phyloP scores from a whole-genome alignment of 2,329 filamentous ascomycete species.

The Metarhizium album region DNA sequence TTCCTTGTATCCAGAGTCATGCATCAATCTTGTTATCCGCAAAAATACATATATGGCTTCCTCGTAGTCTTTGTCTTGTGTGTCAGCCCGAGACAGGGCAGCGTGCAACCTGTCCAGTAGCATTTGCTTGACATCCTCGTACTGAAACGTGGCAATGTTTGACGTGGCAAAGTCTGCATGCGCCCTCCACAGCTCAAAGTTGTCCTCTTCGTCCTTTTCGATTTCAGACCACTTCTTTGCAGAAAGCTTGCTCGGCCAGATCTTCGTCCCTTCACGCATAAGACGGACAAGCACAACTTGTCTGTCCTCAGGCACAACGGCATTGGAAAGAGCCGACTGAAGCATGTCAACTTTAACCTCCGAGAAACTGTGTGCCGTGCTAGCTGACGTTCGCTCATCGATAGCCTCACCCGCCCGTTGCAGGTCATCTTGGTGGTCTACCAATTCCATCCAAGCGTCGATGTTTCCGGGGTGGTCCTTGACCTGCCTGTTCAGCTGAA shows the following conservation, averaged over 20 bases:
- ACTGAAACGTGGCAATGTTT: slow-evolving; percentile 54
- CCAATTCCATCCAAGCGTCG: slow-evolving; percentile 66
- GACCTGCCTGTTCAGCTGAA: slow-evolving; percentile 52
- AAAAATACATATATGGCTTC: slow-evolving; percentile 58
- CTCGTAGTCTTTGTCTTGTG: slow-evolving; percentile 7
- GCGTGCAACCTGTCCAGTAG: slow-evolving; percentile 41
- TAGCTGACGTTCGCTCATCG: slow-evolving; percentile 37
- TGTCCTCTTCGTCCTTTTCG: slow-evolving; percentile 15
- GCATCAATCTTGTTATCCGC: slow-evolving; percentile 60
- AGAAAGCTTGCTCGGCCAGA: slow-evolving; percentile 59
- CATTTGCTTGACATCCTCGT: slow-evolving; percentile 50
- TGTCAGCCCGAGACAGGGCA: slow-evolving; percentile 6
- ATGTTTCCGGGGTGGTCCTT: slow-evolving; percentile 57
- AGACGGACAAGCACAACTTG: slow-evolving; percentile 55
- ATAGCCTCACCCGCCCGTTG: slow-evolving; percentile 37
- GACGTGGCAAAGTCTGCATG: slow-evolving; percentile 66
- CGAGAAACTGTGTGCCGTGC: slow-evolving; percentile 58
- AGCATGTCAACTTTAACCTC: slow-evolving; percentile 75
- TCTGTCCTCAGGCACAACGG: slow-evolving; percentile 33
- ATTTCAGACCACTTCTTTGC: slow-evolving; percentile 52
- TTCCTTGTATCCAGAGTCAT: slow-evolving; percentile 70
- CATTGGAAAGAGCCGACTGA: slow-evolving; percentile 59
- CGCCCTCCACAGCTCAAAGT: slow-evolving; percentile 57
- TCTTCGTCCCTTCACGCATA: slow-evolving; percentile 61
- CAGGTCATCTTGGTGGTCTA: slow-evolving; percentile 64